Conservation (phyloP, 75 land plant genomes). For the Pinus tabuliformis region DNA sequence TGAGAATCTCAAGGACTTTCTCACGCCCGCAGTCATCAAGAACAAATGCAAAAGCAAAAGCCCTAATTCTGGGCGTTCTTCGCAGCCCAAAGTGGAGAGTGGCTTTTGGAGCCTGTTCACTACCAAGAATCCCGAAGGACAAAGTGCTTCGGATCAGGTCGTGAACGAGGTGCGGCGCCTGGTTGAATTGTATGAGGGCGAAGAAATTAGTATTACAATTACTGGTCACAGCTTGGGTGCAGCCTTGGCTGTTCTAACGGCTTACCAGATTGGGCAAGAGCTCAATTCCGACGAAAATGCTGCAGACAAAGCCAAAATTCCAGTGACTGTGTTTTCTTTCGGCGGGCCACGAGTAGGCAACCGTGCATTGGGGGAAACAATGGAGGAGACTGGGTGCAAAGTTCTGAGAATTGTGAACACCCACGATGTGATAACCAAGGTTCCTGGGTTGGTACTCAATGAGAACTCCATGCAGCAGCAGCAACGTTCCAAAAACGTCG, state of each 20-base stretch:
- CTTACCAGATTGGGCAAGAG: constrained; percentile 46
- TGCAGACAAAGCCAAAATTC: constrained; percentile 11
- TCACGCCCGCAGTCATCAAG: neutral
- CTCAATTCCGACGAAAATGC: neutral
- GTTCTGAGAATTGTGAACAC: constrained; percentile 71
- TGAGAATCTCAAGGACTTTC: constrained; percentile 39
- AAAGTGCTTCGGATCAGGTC: constrained; percentile 47
- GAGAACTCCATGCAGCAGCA: constrained; percentile 12
- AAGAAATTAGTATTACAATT: constrained; percentile 66
- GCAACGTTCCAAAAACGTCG: neutral
- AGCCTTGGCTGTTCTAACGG: constrained; percentile 59
- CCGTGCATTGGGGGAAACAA: constrained; percentile 32
- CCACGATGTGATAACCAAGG: constrained; percentile 66
- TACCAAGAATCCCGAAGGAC: constrained; percentile 29
- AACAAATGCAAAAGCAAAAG: too few relatives aligned
- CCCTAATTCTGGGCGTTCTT: neutral
- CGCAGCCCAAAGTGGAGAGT: constrained; percentile 41
- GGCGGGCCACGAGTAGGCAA: constrained; percentile 84
- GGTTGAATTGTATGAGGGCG: constrained; percentile 47
- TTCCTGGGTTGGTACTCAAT: constrained; percentile 46
- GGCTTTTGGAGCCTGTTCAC: constrained; percentile 66
- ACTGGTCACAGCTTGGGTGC: constrained; percentile 93
- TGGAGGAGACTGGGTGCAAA: constrained; percentile 34
- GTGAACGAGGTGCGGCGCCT: constrained; percentile 46
- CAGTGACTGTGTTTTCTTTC: constrained; percentile 63